A percentile compares a stretch with the other conserved stretches of the same genome.
Conservation (phyloP, 2,329 filamentous ascomycete genomes). For the Verticillium tricorpus region DNA sequence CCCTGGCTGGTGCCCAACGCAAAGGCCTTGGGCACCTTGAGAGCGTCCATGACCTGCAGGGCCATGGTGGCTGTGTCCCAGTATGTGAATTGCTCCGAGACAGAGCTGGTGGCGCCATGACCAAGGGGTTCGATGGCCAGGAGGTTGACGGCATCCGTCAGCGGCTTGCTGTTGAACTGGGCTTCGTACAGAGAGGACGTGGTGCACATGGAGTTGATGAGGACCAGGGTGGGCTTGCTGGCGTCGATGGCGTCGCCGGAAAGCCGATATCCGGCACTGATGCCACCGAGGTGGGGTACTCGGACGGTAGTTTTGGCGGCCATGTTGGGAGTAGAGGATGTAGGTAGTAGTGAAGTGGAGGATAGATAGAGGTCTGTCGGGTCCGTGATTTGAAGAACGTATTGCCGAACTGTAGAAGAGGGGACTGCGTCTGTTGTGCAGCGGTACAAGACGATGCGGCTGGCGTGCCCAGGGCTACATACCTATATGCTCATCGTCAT, state of each 20-base stretch:
- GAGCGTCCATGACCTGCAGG: conserved; percentile 49
- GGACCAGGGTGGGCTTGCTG: conserved; percentile 44
- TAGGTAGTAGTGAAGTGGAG: too few relatives aligned
- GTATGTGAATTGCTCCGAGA: conserved; percentile 47
- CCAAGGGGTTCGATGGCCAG: conserved; percentile 49
- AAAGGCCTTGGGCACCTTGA: conserved; percentile 43
- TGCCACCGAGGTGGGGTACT: conserved; percentile 44
- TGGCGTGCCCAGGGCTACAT: not conserved
- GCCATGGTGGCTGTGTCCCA: conserved; percentile 52
- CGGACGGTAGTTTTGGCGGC: conserved; percentile 35
- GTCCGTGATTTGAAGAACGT: not conserved
- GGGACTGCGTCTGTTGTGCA: not conserved
- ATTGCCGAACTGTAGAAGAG: not conserved
- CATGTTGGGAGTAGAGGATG: conserved; percentile 16
- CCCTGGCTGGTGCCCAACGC: conserved; percentile 48
- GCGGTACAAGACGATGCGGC: not conserved
- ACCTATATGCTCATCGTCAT: not conserved
- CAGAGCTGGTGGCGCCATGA: conserved; percentile 40
- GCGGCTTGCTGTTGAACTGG: conserved; percentile 35
- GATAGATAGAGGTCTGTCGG: not conserved
- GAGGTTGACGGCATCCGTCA: conserved; percentile 40
- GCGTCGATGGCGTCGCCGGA: conserved; percentile 38
- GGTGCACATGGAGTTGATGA: conserved; percentile 49
- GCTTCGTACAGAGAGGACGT: conserved; percentile 39
- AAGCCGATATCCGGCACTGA: conserved; percentile 39